Evolutionary conservation across 2,329 filamentous ascomycete genomes (phyloP).

Genomic region (Monilinia vaccinii-corymbosi): DNA sequence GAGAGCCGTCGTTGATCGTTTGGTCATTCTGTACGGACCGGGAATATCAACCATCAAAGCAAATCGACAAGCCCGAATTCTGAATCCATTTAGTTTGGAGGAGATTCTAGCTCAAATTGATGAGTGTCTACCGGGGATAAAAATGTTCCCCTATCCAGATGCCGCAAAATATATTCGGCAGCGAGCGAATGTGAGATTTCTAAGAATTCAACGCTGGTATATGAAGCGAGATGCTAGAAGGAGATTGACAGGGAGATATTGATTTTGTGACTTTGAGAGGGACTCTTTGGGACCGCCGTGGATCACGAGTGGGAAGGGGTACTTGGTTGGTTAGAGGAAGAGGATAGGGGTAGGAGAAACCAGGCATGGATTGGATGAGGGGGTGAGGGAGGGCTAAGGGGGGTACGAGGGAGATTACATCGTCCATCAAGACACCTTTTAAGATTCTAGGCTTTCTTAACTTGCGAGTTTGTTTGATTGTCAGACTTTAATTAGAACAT

Average conservation of each 20-base stretch:
- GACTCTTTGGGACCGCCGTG: not conserved
- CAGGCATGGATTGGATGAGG: no score
- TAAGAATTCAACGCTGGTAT: not conserved
- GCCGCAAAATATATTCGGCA: not conserved
- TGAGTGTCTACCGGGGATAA: slow-evolving; percentile 15
- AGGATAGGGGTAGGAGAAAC: no score
- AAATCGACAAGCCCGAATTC: slow-evolving; percentile 15
- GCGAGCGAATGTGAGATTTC: not conserved
- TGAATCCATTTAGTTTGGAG: slow-evolving; percentile 11
- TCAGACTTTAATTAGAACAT: no score
- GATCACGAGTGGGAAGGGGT: not conserved
- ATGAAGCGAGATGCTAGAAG: not conserved
- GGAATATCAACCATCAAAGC: slow-evolving; percentile 15
- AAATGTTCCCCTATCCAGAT: not conserved
- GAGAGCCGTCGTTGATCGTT: slow-evolving; percentile 21
- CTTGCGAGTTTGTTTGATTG: no score
- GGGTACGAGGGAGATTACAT: no score
- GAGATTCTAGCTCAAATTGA: slow-evolving; percentile 18
- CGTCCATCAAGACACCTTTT: no score
- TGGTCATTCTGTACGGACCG: slow-evolving; percentile 23
- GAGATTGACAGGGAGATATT: not conserved
- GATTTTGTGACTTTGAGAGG: not conserved
- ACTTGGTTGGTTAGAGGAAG: not conserved
- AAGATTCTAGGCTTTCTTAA: no score
- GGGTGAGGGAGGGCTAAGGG: no score